Evolutionary conservation across 2,329 filamentous ascomycete genomes (phyloP).

Genomic region (Fusarium abutilonis): DNA sequence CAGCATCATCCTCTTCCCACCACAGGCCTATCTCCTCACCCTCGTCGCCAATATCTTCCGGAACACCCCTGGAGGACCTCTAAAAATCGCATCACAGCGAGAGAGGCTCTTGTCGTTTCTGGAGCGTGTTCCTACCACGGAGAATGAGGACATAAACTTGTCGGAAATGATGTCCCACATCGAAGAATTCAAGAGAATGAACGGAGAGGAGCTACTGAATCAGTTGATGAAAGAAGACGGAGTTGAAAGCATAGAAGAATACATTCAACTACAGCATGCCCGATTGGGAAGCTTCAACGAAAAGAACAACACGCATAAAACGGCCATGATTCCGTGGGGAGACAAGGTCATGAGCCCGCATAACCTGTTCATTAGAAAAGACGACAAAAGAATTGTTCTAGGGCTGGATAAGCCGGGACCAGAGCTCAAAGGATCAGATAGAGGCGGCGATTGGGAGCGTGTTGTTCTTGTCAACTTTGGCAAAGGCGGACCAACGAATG

Average conservation of each 20-base stretch:
- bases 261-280: no score
- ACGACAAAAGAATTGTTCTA: conserved; percentile 61
- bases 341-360: conserved; percentile 71
- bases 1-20: conserved; percentile 87
- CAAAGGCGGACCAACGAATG: conserved; percentile 60
- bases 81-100: conserved; percentile 60
- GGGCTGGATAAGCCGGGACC: conserved; percentile 67
- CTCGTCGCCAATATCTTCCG: conserved; percentile 65
- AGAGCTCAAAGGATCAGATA: conserved; percentile 60
- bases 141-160: conserved; percentile 41
- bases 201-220: no score
- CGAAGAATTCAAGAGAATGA: no score
- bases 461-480: conserved; percentile 66
- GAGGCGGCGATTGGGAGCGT: conserved; percentile 67
- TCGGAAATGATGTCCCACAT: no score
- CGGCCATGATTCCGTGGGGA: conserved; percentile 62
- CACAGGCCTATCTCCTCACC: conserved; percentile 80
- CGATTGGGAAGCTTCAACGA: conserved; percentile 3
- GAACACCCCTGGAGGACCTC: conserved; percentile 43
- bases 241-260: no score
- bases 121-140: conserved; percentile 53
- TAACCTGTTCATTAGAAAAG: conserved; percentile 55
- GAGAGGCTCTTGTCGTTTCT: conserved; percentile 65
- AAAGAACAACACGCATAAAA: conserved; percentile 53
- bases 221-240: no score